Base-by-base conservation (phyloP, 345 rosid species). In the Pugionium dolabratum region DNA sequence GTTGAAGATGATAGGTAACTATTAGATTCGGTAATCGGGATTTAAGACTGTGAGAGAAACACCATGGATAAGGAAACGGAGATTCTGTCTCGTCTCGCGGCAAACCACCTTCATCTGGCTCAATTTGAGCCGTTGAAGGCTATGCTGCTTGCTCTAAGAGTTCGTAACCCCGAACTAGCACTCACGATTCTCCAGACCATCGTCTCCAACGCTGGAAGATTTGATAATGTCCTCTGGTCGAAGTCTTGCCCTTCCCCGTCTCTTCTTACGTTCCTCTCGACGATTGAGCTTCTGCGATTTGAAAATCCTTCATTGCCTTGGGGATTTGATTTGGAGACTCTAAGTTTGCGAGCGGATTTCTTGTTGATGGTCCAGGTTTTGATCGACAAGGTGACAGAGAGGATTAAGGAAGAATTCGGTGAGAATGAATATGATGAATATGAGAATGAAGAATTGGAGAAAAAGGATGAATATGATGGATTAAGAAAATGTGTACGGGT, bases 41-140 rank as follows among this genome's bases (percentile, higher is more conserved):
- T 28, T 55, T n/a, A 4, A 6, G 10, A 37, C 45, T 27, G 32
- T 42, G 46, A 42, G 1, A 10, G 40, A 40, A 47, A 2, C 59
- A 34, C 45, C 48, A 89, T 88, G 97, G 96, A 88, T 79, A 79
- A 70, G 50, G 97, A 90, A 71, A 82, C 94, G 34, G 87, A 86
- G 67, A 82, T 93, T 48, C 94, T 93, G 29, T 81, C 82, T 18
- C 91, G 92, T 72, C 82, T 93, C 10, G 94, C 92, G 35, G 90
- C 92, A 54, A 93, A 93, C 79, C 92, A 93, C 73, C 96, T 93
- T 55, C 79, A 85, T 72, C 79, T 93, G 11, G 91, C 90, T 35
- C 98, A 93, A 44, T 88, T 88, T 85, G 98, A 93, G 87, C 89
- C 98, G 10, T 70, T 93, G 25, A 85, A 96, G 27, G 98, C 97